Evolutionary conservation across 2,329 filamentous ascomycete species (phyloP).

Genomic region (Calonectria crousiana): DNA sequence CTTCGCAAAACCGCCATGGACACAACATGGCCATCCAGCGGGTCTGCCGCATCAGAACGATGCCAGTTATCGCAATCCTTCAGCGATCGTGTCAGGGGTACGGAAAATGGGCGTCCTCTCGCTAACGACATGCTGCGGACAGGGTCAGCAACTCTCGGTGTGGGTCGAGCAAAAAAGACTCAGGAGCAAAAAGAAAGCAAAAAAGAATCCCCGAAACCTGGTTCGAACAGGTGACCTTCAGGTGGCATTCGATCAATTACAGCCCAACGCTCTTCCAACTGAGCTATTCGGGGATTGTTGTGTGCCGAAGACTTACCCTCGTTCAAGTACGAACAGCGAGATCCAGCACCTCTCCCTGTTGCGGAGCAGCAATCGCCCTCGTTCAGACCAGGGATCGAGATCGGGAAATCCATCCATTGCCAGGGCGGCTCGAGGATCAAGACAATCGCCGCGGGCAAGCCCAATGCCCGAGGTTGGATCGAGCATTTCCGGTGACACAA

Average conservation of each 20-base stretch:
- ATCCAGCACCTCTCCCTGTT: constrained; percentile 78
- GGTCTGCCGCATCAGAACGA: constrained; percentile 70
- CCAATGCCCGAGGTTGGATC: constrained; percentile 58
- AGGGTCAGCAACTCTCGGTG: neutral
- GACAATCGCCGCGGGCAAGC: constrained; percentile 74
- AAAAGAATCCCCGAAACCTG: constrained; percentile 10
- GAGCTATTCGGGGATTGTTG: constrained; percentile 10
- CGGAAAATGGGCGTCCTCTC: constrained; percentile 75
- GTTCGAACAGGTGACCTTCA: constrained; percentile 13
- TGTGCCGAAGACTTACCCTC: constrained; percentile 61
- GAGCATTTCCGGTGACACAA: constrained; percentile 65
- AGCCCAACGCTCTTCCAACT: constrained; percentile 12
- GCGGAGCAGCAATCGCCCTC: constrained; percentile 71
- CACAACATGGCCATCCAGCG: constrained; percentile 77
- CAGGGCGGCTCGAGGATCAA: constrained; percentile 75
- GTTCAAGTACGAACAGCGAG: constrained; percentile 77
- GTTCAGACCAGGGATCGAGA: constrained; percentile 70
- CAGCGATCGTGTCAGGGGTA: constrained; percentile 75
- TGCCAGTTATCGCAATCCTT: constrained; percentile 79
- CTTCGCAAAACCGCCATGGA: constrained; percentile 78
- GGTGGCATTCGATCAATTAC: constrained; percentile 12
- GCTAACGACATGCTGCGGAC: constrained; percentile 71
- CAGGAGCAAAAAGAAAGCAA: neutral
- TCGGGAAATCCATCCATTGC: constrained; percentile 76
- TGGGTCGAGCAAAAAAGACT: neutral